Evolutionary conservation across 805 yeast species (phyloP).

Genomic region (Metschnikowia colocasiae): DNA sequence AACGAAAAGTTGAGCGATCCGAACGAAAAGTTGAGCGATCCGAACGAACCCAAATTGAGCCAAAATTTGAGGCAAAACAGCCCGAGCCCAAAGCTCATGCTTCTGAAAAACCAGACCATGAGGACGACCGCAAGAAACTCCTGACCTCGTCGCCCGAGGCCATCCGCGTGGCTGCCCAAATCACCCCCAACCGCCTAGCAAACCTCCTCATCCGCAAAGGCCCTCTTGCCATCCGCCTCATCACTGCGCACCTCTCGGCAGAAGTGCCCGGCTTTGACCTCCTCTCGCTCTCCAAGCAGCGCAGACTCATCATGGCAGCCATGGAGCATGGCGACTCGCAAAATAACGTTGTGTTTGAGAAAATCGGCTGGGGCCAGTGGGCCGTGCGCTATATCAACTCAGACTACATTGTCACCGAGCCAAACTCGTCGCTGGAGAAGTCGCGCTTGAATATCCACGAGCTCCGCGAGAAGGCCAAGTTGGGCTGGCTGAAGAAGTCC

Average conservation of each 20-base stretch:
- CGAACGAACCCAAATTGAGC: too few relatives aligned
- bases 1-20: too few relatives aligned
- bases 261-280: slow-evolving; percentile 79
- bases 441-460: slow-evolving; percentile 30
- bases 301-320: slow-evolving; percentile 86
- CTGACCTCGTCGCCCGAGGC: slow-evolving; percentile 87
- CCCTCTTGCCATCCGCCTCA: slow-evolving; percentile 86
- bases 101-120: slow-evolving; percentile 2
- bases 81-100: background rate
- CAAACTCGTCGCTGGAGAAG: slow-evolving; percentile 22
- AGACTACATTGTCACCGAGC: slow-evolving; percentile 42
- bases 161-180: slow-evolving; percentile 78
- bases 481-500: slow-evolving; percentile 39
- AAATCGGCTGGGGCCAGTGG: slow-evolving; percentile 99
- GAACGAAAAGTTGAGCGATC: too few relatives aligned
- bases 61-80: too few relatives aligned
- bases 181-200: slow-evolving; percentile 76
- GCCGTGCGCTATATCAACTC: slow-evolving; percentile 59
- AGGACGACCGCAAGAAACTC: slow-evolving; percentile 22
- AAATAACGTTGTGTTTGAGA: slow-evolving; percentile 72
- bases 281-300: slow-evolving; percentile 79
- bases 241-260: slow-evolving; percentile 69
- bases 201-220: slow-evolving; percentile 67
- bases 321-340: slow-evolving; percentile 66
- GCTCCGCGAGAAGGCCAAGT: slow-evolving; percentile 32